Conservation (phyloP, 169 alveolate genomes). For the Amoebophrya sp. region DNA sequence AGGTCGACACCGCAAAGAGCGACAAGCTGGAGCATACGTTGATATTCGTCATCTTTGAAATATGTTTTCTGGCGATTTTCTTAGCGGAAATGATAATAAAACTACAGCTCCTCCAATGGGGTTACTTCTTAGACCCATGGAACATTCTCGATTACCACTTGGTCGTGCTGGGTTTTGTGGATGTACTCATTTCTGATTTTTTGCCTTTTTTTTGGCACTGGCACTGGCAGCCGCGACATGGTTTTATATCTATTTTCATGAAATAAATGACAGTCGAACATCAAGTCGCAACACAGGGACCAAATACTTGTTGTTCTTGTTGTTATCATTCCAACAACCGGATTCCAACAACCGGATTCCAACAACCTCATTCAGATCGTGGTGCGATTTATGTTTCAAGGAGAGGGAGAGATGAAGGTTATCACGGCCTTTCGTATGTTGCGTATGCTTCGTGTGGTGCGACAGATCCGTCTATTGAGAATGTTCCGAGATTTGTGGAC, state of each 20-base stretch:
- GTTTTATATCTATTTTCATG: too few relatives aligned
- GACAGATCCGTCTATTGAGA: background rate
- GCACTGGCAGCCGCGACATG: too few relatives aligned
- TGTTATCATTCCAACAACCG: too few relatives aligned
- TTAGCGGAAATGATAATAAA: background rate
- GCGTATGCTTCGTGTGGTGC: conserved; percentile 13
- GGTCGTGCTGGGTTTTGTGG: conserved; percentile 9
- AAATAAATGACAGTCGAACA: too few relatives aligned
- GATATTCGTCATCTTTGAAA: background rate
- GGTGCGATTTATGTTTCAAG: background rate
- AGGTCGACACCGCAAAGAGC: background rate
- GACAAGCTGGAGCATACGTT: conserved; percentile 20
- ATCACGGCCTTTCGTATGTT: background rate
- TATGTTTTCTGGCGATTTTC: background rate
- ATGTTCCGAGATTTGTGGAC: conserved; percentile 25
- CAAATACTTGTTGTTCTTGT: too few relatives aligned
- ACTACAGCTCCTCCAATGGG: background rate
- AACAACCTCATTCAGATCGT: background rate
- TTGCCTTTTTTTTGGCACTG: background rate
- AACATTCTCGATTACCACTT: conserved; percentile 10
- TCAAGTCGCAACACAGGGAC: too few relatives aligned
- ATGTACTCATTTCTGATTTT: background rate
- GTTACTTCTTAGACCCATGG: conserved; percentile 1
- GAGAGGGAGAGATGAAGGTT: conserved; percentile 13
- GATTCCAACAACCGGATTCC: too few relatives aligned